Evolutionary conservation across 2,329 filamentous ascomycete genomes (phyloP).

Genomic region (Rhinocladiella mackenziei): DNA sequence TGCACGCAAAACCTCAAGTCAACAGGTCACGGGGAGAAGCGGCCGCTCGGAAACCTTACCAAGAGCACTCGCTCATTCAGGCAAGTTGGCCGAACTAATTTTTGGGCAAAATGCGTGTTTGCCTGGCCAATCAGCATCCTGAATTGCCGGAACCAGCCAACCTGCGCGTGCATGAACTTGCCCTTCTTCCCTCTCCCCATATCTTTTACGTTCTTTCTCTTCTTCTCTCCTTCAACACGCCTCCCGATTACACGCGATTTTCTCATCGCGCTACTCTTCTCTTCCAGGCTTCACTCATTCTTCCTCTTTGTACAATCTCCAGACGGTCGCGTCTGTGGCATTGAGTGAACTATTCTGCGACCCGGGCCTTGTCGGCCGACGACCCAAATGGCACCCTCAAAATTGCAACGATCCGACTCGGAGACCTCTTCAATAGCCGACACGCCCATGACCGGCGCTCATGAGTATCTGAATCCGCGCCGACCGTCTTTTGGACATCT

Average conservation of each 20-base stretch:
- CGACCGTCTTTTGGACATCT: slow-evolving; percentile 30
- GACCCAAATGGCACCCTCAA: slow-evolving; percentile 41
- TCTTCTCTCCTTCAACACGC: slow-evolving; percentile 4
- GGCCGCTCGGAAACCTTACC: no score
- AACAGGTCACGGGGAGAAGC: no score
- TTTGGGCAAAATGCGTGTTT: slow-evolving; percentile 41
- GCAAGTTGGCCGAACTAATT: slow-evolving; percentile 1
- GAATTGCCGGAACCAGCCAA: slow-evolving; percentile 58
- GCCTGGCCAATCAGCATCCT: slow-evolving; percentile 51
- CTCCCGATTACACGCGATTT: slow-evolving; percentile 3
- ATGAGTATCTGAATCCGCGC: slow-evolving; percentile 23
- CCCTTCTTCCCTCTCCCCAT: slow-evolving; percentile 4
- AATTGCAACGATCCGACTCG: slow-evolving; percentile 34
- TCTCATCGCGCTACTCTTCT: slow-evolving; percentile 1
- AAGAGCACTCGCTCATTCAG: no score
- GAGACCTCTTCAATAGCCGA: slow-evolving; percentile 44
- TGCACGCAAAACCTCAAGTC: no score
- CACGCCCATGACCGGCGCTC: slow-evolving; percentile 45
- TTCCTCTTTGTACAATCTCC: not conserved
- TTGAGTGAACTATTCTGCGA: slow-evolving; percentile 18
- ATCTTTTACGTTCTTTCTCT: slow-evolving; percentile 8
- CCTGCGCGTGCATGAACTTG: slow-evolving; percentile 18
- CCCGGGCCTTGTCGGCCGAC: slow-evolving; percentile 20
- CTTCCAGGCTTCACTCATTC: not conserved
- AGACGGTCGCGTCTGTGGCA: slow-evolving; percentile 15